Evolutionary conservation across 129 eudicot species (phyloP).

Genomic region (Rutidosis leptorrhynchoides): DNA sequence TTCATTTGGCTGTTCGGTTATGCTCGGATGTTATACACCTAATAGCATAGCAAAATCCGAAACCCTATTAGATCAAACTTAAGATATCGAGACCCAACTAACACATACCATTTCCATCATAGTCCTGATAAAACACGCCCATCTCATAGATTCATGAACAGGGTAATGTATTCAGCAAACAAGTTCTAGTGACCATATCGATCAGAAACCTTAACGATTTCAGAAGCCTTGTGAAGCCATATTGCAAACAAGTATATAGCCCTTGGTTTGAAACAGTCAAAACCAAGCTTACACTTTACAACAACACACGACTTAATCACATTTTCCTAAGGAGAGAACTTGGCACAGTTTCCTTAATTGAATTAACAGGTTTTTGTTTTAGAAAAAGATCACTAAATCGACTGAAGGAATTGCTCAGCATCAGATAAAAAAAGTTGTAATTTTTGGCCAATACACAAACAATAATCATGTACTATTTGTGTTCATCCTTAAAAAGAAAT

Average conservation of each 20-base stretch:
- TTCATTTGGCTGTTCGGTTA: background rate
- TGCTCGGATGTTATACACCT: background rate
- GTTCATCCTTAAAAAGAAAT: no score
- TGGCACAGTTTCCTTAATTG: no score
- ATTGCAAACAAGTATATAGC: background rate
- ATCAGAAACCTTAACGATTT: background rate
- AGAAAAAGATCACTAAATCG: no score
- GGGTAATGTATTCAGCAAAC: background rate
- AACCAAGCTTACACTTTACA: background rate
- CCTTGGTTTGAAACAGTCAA: background rate
- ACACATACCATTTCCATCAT: background rate
- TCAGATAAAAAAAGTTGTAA: no score
- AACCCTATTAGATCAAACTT: background rate
- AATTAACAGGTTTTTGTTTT: no score
- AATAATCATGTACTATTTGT: no score
- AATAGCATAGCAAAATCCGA: background rate
- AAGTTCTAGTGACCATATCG: background rate
- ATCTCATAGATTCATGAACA: background rate
- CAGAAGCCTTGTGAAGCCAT: background rate
- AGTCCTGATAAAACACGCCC: background rate
- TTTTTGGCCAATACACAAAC: no score
- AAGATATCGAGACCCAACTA: background rate
- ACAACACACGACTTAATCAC: background rate
- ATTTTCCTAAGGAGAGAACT: no score
- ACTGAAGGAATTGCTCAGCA: no score